Base-by-base conservation (phyloP, 78 protist genomes). In the Creolimax fragrantissima region DNA sequence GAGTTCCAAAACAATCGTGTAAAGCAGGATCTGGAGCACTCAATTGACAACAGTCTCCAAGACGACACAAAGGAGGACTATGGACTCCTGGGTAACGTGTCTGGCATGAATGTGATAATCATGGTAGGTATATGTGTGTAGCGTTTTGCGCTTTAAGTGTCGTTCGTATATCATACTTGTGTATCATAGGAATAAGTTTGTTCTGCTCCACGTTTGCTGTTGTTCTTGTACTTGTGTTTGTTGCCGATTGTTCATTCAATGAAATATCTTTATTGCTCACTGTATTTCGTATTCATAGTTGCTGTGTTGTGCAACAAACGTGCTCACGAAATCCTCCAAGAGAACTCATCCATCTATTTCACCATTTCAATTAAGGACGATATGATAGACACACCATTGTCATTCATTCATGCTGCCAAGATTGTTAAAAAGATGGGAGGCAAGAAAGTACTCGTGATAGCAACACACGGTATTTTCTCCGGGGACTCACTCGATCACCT, bases 321-420 rank as follows among this genome's bases (percentile, higher is more conserved):
- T n/a, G n/a, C n/a, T n/a, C n/a, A n/a, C n/a, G n/a, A n/a, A n/a
- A n/a, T n/a, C n/a, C n/a, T n/a, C n/a, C n/a, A n/a, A n/a, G n/a
- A n/a, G n/a, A n/a, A n/a, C n/a, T n/a, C n/a, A n/a, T n/a, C n/a
- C n/a, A n/a, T n/a, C n/a, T n/a, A n/a, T n/a, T n/a, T n/a, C n/a
- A n/a, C n/a, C n/a, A n/a, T n/a, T n/a, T n/a, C 5, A 83, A 5
- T n/a, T 41, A 3, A 86, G 41, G 95, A 93, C 43, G 96, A 96
- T 84, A 91, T 94, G 95, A 93, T 94, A 3, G 97, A 96, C 83
- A 92, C 94, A 6, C 91, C 95, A 41, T 94, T 94, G 32, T 93
- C 96, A 32, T 89, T 95, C 84, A 89, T 67, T 35, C 2, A 3
- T 2, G 96, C 96, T 6, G 95, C 96, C 39, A 93, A 94, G 47